Conservation (phyloP, 164 flowering plant species). For the Piper betle region DNA sequence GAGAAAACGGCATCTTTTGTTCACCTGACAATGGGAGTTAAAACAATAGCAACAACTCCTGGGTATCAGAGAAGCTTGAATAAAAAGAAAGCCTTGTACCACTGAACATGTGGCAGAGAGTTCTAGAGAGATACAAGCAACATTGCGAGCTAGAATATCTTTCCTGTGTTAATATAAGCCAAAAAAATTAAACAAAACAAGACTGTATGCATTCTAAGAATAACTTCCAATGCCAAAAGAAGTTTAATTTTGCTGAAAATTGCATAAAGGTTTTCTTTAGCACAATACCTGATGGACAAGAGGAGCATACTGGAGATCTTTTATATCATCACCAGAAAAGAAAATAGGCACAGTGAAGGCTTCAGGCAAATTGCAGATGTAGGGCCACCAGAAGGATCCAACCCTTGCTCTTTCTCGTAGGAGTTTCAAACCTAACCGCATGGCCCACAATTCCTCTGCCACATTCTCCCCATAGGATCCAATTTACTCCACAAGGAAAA, state of each 20-base stretch:
- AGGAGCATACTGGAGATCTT: constrained; percentile 92
- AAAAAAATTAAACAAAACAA: no score
- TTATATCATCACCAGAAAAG: constrained; percentile 83
- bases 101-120: no score
- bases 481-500: constrained; percentile 58
- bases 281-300: constrained; percentile 71
- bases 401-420: constrained; percentile 74
- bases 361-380: constrained; percentile 95
- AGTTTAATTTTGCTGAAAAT: background rate
- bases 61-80: no score
- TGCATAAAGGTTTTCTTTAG: background rate
- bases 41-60: background rate
- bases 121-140: no score
- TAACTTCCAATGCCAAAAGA: background rate
- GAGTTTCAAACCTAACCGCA: constrained; percentile 84
- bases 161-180: no score
- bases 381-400: constrained; percentile 98
- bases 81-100: no score
- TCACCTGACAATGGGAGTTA: constrained; percentile 37
- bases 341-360: constrained; percentile 78
- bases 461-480: constrained; percentile 57
- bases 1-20: constrained; percentile 89
- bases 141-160: no score
- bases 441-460: constrained; percentile 99
- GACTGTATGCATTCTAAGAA: background rate